Conservation (phyloP, 2,329 filamentous ascomycete species). For the Reticulascus tulasneorum region DNA sequence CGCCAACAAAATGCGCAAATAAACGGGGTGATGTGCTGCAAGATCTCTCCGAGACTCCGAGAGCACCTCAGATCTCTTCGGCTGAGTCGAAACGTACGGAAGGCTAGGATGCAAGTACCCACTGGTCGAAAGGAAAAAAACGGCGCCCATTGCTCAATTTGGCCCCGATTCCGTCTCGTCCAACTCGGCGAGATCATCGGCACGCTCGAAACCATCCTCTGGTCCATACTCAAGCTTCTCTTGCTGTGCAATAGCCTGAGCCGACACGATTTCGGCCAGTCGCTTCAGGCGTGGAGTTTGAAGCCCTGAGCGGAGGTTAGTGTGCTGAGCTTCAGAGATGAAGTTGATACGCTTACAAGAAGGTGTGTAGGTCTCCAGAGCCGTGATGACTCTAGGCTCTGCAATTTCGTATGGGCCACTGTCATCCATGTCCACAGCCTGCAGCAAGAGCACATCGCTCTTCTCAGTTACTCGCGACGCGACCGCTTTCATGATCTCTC, state of each 20-base stretch:
- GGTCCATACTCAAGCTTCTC: conserved; percentile 67
- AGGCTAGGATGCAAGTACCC: too few relatives aligned
- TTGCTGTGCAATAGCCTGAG: conserved; percentile 93
- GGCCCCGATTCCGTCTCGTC: conserved; percentile 47
- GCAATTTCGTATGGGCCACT: conserved; percentile 98
- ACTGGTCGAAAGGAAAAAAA: too few relatives aligned
- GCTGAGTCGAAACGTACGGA: too few relatives aligned
- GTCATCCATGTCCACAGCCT: conserved; percentile 98
- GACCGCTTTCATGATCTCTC: conserved; percentile 99
- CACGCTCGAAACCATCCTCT: conserved; percentile 42
- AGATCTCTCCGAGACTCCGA: too few relatives aligned
- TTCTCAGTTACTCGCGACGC: conserved; percentile 96
- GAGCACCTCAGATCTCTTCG: too few relatives aligned
- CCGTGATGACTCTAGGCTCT: conserved; percentile 91
- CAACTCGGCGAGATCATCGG: conserved; percentile 46
- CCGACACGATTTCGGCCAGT: conserved; percentile 95
- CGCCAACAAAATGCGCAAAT: too few relatives aligned
- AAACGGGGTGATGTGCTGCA: too few relatives aligned
- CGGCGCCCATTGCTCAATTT: too few relatives aligned
- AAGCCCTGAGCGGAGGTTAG: conserved; percentile 57
- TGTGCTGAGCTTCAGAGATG: conserved; percentile 22
- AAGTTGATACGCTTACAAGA: conserved; percentile 67
- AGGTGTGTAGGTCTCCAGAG: conserved; percentile 95
- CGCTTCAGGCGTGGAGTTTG: conserved; percentile 95
- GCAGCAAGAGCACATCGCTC: conserved; percentile 89